Percentiles rank a stretch among this genome's conserved stretches.
phyloP scores from a whole-genome alignment of 1,284 basidiomycete genomes.

The Entoloma clypeatum region DNA sequence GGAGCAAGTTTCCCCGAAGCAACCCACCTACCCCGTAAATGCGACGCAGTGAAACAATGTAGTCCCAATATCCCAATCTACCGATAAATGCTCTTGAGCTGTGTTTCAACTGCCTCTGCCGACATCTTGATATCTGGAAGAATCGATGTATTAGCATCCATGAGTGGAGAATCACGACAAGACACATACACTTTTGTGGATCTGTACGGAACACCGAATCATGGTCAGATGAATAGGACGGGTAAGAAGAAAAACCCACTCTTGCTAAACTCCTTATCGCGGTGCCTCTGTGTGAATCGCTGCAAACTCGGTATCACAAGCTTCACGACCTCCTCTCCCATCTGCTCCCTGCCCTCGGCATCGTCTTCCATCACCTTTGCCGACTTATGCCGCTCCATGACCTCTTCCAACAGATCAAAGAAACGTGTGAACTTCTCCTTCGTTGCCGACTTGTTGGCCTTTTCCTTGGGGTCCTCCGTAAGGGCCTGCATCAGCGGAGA shows the following conservation, averaged over 20 bases:
- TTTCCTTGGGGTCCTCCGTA: constrained; percentile 63
- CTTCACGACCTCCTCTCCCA: constrained; percentile 70
- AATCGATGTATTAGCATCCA: constrained; percentile 4
- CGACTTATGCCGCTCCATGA: constrained; percentile 66
- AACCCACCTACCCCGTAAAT: too few species aligned
- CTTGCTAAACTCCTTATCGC: constrained; percentile 79
- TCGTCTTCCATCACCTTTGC: constrained; percentile 72
- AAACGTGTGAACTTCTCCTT: constrained; percentile 81
- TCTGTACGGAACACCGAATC: constrained; percentile 39
- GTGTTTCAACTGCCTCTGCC: constrained; percentile 67
- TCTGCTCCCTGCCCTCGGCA: constrained; percentile 46
- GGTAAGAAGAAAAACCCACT: constrained; percentile 43
- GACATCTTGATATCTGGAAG: constrained; percentile 72
- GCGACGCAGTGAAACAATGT: too few species aligned
- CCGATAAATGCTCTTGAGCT: constrained; percentile 62
- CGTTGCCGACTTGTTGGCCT: constrained; percentile 51
- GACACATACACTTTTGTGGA: constrained; percentile 71
- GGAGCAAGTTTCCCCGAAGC: too few species aligned
- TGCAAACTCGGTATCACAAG: constrained; percentile 70
- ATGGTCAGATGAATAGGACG: constrained; percentile 7
- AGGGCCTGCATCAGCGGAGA: constrained; percentile 69
- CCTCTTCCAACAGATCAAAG: constrained; percentile 73
- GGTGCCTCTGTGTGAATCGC: constrained; percentile 67
- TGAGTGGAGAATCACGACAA: background rate
- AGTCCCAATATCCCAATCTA: too few species aligned